These are phyloP conservation scores for Artemisia argyi DNA, from an alignment of 129 eudicot species.

Conservation along the genomic window DNA sequence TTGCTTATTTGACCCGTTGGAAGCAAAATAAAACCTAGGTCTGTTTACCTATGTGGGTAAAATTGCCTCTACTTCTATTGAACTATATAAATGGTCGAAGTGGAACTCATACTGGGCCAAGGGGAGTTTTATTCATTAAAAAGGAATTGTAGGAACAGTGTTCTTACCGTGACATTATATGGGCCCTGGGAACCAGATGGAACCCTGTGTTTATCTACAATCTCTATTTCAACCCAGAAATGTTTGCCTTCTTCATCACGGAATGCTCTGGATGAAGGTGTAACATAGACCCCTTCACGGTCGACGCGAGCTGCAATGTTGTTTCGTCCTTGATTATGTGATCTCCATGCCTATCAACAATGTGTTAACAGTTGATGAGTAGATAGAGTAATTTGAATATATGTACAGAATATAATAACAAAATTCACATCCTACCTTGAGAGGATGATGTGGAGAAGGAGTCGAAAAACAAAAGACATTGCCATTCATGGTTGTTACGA, in stretches of 20 bases:
- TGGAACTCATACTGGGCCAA: background rate
- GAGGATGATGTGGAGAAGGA: constrained; percentile 92
- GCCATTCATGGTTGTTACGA: constrained; percentile 98
- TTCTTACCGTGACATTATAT: constrained; percentile 86
- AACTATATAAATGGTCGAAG: constrained; percentile 9
- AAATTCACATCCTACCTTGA: constrained; percentile 60
- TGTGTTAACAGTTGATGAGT: background rate
- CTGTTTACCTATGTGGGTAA: background rate
- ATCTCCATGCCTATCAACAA: constrained; percentile 77
- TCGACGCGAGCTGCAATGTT: constrained; percentile 66
- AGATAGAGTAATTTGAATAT: background rate
- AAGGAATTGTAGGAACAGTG: background rate
- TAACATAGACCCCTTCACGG: constrained; percentile 83
- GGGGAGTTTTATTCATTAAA: background rate
- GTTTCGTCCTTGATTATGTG: constrained; percentile 88
- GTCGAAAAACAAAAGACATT: constrained; percentile 98
- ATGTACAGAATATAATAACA: constrained; percentile 5
- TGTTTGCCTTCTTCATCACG: constrained; percentile 97
- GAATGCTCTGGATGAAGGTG: constrained; percentile 87
- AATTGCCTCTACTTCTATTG: constrained; percentile 4
- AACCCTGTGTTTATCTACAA: constrained; percentile 79
- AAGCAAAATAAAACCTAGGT: background rate
- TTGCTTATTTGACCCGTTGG: background rate
- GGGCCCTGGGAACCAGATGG: constrained; percentile 98
- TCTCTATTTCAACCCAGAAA: constrained; percentile 95